phyloP scores from a whole-genome alignment of 1,284 basidiomycete genomes.

The Apiotrichum brassicae region DNA sequence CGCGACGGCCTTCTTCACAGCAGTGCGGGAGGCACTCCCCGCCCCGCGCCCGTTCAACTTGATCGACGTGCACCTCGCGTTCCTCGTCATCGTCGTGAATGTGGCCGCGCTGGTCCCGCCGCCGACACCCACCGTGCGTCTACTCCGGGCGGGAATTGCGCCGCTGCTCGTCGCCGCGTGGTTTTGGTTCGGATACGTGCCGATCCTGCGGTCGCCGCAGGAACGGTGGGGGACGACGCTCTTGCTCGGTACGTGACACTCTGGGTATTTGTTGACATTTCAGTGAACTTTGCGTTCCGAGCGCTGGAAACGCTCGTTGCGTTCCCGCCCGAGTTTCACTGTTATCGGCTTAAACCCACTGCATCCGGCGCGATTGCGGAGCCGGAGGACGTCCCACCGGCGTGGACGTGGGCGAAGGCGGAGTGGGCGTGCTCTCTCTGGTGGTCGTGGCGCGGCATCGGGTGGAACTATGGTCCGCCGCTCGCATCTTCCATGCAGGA shows the following conservation, averaged over 20 bases:
- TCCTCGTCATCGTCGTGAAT: conserved; percentile 7
- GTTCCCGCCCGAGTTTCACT: conserved; percentile 33
- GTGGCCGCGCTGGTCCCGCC: conserved; percentile 20
- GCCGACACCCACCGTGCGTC: conserved; percentile 22
- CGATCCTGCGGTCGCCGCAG: conserved; percentile 13
- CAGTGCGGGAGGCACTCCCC: conserved; percentile 9
- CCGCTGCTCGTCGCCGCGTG: conserved; percentile 19
- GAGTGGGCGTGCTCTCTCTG: conserved; percentile 31
- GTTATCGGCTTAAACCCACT: conserved; percentile 20
- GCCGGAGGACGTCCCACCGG: conserved; percentile 31
- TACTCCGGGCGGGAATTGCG: conserved; percentile 22
- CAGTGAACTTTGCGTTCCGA: conserved; percentile 17
- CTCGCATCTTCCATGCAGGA: conserved; percentile 20
- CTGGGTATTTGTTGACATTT: background rate
- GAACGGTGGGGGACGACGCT: conserved; percentile 28
- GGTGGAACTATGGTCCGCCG: conserved; percentile 35
- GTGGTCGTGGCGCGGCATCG: conserved; percentile 36
- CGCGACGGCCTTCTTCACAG: background rate
- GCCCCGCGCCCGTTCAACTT: conserved; percentile 5
- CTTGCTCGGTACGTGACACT: conserved; percentile 18
- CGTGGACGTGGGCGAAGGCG: conserved; percentile 33
- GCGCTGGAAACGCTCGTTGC: conserved; percentile 29
- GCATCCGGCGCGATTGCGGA: conserved; percentile 5
- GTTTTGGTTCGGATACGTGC: conserved; percentile 16
- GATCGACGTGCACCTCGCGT: conserved; percentile 8